phyloP scores from a whole-genome alignment of 305 asterid species.

The Solanum chacoense region DNA sequence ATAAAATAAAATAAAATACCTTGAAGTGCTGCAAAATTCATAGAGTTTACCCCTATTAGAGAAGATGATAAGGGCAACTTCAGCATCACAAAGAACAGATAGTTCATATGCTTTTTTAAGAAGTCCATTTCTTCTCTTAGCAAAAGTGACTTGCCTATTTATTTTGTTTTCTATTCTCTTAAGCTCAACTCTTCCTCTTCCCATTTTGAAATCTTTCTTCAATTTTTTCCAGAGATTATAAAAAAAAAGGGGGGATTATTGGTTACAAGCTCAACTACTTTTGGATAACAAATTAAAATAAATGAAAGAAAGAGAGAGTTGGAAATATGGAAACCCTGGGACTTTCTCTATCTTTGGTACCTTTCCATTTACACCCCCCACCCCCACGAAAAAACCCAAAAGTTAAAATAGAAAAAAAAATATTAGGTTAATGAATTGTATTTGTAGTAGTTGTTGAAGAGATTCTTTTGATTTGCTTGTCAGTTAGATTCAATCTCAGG shows the following conservation, averaged over 20 bases:
- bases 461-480: too few species aligned
- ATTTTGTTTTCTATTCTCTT: slow-evolving; percentile 23
- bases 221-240: neutral
- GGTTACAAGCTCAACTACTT: slow-evolving; percentile 7
- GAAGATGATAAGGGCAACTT: slow-evolving; percentile 19
- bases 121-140: slow-evolving; percentile 27
- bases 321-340: slow-evolving; percentile 14
- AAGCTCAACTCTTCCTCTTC: slow-evolving; percentile 20
- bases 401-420: neutral
- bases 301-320: neutral
- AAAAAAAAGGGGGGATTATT: neutral
- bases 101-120: slow-evolving; percentile 20
- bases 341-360: slow-evolving; percentile 9
- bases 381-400: neutral
- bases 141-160: slow-evolving; percentile 22
- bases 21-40: slow-evolving; percentile 25
- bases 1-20: slow-evolving; percentile 1
- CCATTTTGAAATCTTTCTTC: neutral
- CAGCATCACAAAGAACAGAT: slow-evolving; percentile 21
- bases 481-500: too few species aligned
- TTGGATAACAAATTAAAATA: slow-evolving; percentile 2
- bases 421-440: neutral
- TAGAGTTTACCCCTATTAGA: slow-evolving; percentile 22
- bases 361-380: neutral
- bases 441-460: too few species aligned